These are phyloP conservation scores for Castanea sativa DNA, from an alignment of 306 rosid species.

Conservation along the genomic window DNA sequence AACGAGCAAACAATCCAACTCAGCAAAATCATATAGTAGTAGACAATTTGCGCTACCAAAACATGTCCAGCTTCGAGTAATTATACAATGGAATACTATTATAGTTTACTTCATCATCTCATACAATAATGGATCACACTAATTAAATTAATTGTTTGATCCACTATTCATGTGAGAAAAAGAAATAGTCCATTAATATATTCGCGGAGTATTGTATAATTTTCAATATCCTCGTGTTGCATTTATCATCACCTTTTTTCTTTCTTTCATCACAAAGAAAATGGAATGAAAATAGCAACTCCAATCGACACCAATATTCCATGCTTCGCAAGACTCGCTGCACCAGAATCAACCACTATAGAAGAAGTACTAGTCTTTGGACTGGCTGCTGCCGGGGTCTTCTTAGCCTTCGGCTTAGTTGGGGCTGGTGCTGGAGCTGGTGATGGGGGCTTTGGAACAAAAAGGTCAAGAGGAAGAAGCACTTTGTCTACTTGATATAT, in stretches of 20 bases:
- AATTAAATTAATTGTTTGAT: too few relatives aligned
- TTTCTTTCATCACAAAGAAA: conserved; percentile 12
- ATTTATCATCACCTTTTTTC: not conserved
- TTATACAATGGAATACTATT: too few relatives aligned
- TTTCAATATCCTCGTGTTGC: not conserved
- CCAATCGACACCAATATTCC: conserved; percentile 16
- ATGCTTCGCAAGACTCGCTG: conserved; percentile 10
- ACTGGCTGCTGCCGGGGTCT: not conserved
- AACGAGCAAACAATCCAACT: not conserved
- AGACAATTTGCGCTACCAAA: not conserved
- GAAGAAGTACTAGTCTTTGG: not conserved
- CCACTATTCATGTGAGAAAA: too few relatives aligned
- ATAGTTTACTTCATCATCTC: too few relatives aligned
- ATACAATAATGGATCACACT: too few relatives aligned
- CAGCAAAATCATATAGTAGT: not conserved
- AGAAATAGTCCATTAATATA: too few relatives aligned
- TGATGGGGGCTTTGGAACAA: conserved; percentile 48
- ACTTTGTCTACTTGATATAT: conserved; percentile 61
- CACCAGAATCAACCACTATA: conserved; percentile 35
- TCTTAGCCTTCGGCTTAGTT: conserved; percentile 15
- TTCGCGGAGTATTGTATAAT: too few relatives aligned
- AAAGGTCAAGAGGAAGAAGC: conserved; percentile 61
- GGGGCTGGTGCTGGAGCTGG: conserved; percentile 39
- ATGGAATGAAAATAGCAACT: conserved; percentile 17
- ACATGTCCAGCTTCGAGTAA: not conserved